Conservation (phyloP, 441 rosid species). For the Geranium incanum region DNA sequence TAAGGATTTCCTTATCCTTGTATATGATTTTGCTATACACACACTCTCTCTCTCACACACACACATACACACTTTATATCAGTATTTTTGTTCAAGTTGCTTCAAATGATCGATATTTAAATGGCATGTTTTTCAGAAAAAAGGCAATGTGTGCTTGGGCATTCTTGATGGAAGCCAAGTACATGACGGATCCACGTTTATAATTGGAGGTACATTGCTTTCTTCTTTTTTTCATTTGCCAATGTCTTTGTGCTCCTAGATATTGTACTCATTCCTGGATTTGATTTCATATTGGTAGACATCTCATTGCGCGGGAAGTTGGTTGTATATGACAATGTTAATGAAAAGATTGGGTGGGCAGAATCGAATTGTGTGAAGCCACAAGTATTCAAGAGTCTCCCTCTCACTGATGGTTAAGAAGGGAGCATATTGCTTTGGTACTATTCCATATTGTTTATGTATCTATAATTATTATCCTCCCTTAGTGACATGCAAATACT, state of each 20-base stretch:
- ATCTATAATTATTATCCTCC: too few species aligned
- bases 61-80: neutral
- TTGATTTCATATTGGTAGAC: constrained; percentile 31
- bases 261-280: neutral
- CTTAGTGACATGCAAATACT: too few species aligned
- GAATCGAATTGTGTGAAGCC: constrained; percentile 55
- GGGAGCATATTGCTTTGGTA: too few species aligned
- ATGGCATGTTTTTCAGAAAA: constrained; percentile 39
- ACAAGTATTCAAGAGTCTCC: constrained; percentile 28
- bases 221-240: neutral
- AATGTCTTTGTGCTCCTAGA: neutral
- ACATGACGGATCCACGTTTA: constrained; percentile 66
- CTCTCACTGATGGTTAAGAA: constrained; percentile 34
- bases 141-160: constrained; percentile 82
- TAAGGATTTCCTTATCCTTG: constrained; percentile 30
- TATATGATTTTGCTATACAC: too few species aligned
- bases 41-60: too few species aligned
- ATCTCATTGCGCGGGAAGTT: constrained; percentile 64
- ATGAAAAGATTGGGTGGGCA: constrained; percentile 67
- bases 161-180: constrained; percentile 79
- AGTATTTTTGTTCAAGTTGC: neutral
- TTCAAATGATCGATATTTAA: neutral
- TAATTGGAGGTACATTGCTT: constrained; percentile 67
- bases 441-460: too few species aligned
- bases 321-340: constrained; percentile 67